A percentile compares a stretch with the other conserved stretches of the same genome.
phyloP scores from a whole-genome alignment of 1,284 basidiomycete species.

The Athelia psychrophila region DNA sequence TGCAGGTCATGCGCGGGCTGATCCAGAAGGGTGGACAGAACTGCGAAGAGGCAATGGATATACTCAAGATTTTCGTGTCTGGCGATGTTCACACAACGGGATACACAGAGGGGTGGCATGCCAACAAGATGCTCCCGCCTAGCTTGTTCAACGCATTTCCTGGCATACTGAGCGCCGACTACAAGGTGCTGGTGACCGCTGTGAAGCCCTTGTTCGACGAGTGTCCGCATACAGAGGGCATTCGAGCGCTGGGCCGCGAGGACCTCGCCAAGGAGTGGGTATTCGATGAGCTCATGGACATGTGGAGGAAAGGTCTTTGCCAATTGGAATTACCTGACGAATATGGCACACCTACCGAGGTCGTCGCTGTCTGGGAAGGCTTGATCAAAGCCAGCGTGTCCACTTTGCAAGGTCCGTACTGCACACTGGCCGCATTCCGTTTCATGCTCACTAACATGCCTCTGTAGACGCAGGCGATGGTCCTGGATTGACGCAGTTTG shows the following conservation, averaged over 20 bases:
- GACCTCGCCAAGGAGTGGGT: slow-evolving; percentile 55
- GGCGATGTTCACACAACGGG: slow-evolving; percentile 27
- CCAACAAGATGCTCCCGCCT: slow-evolving; percentile 56
- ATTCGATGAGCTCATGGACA: slow-evolving; percentile 46
- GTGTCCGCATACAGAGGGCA: slow-evolving; percentile 46
- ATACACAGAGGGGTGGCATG: no score
- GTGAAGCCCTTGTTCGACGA: slow-evolving; percentile 52
- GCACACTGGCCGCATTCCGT: neutral
- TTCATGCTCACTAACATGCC: neutral
- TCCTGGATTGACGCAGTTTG: slow-evolving; percentile 35
- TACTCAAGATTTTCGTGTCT: slow-evolving; percentile 46
- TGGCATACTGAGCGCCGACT: slow-evolving; percentile 59
- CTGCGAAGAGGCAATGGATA: slow-evolving; percentile 51
- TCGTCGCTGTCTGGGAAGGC: slow-evolving; percentile 39
- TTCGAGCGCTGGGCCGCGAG: slow-evolving; percentile 50
- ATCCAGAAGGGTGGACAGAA: slow-evolving; percentile 45
- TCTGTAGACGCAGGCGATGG: slow-evolving; percentile 26
- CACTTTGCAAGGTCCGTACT: slow-evolving; percentile 20
- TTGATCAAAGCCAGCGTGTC: slow-evolving; percentile 37
- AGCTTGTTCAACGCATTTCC: slow-evolving; percentile 55
- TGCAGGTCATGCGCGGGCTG: slow-evolving; percentile 53
- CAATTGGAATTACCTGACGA: slow-evolving; percentile 39
- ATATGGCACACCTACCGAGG: slow-evolving; percentile 33
- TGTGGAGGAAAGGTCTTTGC: slow-evolving; percentile 53
- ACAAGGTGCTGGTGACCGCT: slow-evolving; percentile 38